Percentiles rank a stretch among this genome's conserved stretches.
Conservation (phyloP, 768 basidiomycete genomes). For the Russula ochroleuca region DNA sequence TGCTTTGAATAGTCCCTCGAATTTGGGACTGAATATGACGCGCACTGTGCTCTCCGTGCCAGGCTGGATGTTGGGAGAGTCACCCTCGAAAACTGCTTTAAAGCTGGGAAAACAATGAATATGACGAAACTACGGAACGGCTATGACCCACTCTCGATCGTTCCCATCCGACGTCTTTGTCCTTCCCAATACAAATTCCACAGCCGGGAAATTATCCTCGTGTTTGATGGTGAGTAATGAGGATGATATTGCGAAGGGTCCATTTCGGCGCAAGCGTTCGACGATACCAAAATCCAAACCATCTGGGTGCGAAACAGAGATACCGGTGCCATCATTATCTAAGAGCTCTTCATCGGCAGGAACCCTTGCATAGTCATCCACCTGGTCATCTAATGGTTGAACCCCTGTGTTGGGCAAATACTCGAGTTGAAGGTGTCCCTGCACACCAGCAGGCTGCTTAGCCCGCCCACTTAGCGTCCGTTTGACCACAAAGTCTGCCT, state of each 20-base stretch:
- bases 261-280: conserved; percentile 34
- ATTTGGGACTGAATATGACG: conserved; percentile 17
- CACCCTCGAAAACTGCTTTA: conserved; percentile 1
- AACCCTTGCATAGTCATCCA: not conserved
- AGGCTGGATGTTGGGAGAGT: not conserved
- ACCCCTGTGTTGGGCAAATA: not conserved
- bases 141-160: conserved; percentile 4
- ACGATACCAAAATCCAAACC: conserved; percentile 51
- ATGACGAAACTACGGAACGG: not conserved
- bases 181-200: conserved; percentile 15
- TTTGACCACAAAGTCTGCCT: conserved; percentile 8
- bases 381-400: not conserved
- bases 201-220: conserved; percentile 11
- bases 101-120: conserved; percentile 9
- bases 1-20: conserved; percentile 15
- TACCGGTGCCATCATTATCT: conserved; percentile 49
- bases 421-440: not conserved
- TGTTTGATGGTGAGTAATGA: conserved; percentile 24
- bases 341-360: not conserved
- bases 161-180: conserved; percentile 2
- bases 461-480: conserved; percentile 5
- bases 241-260: conserved; percentile 16
- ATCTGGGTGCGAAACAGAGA: conserved; percentile 35
- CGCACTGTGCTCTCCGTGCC: conserved; percentile 6
- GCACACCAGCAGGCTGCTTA: not conserved